Percentiles rank a stretch among this genome's conserved stretches.
phyloP scores from a whole-genome alignment of 371 early-diverging fungal species.

The Apophysomyces elegans region DNA sequence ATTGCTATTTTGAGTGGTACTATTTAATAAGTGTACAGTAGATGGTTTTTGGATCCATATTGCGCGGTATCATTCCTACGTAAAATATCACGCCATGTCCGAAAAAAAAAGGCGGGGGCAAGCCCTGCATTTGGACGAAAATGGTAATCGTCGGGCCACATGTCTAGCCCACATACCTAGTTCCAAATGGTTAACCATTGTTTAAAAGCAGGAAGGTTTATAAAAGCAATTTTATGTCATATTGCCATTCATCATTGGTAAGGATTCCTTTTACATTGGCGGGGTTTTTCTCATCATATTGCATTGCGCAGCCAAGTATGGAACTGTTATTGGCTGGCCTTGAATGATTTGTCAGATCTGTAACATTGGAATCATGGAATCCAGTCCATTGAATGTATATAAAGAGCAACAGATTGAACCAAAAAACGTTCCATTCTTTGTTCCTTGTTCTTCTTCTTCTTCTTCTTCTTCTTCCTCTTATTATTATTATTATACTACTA shows the following conservation, averaged over 20 bases:
- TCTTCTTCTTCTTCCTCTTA: neutral
- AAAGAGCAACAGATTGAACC: neutral
- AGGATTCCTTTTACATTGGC: too few species aligned
- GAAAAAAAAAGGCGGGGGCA: neutral
- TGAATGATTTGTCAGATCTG: neutral
- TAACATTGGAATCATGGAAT: neutral
- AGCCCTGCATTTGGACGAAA: neutral
- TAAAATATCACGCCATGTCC: constrained; percentile 8
- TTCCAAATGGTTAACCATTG: neutral
- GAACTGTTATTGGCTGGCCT: neutral
- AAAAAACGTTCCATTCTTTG: neutral
- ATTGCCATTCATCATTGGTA: neutral
- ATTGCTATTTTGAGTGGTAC: too few species aligned
- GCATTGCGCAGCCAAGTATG: too few species aligned
- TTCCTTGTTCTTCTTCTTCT: neutral
- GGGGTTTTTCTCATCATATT: too few species aligned
- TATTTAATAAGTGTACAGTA: neutral
- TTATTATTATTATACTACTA: neutral
- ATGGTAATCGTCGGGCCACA: constrained; percentile 6
- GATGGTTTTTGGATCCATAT: neutral
- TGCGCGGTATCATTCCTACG: neutral
- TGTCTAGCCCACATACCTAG: neutral
- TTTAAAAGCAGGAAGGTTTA: neutral
- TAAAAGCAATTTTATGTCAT: neutral
- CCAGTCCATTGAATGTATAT: neutral